Evolutionary conservation across 2,329 filamentous ascomycete genomes (phyloP).

Genomic region (Cladophialophora psammophila): DNA sequence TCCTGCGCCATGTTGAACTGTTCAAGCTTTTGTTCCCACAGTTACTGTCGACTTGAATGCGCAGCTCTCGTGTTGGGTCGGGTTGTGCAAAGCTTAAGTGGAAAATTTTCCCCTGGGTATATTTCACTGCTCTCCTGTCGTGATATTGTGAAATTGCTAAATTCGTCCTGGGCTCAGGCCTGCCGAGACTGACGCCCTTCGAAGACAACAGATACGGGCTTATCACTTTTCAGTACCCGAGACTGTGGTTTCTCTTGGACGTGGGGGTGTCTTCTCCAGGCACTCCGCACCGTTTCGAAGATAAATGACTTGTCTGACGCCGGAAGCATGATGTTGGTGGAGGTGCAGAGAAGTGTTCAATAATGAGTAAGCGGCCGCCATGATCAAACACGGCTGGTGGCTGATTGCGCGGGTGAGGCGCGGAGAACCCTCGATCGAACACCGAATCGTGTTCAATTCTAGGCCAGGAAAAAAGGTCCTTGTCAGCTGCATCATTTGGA

Average conservation of each 20-base stretch:
- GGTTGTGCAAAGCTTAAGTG: not conserved
- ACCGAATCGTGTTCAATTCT: too few species aligned
- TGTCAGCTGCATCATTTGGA: too few species aligned
- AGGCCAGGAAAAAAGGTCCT: too few species aligned
- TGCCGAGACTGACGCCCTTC: constrained; percentile 29
- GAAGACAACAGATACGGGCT: constrained; percentile 12
- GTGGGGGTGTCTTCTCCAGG: constrained; percentile 1
- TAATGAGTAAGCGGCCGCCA: too few species aligned
- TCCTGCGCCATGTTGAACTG: constrained; percentile 41
- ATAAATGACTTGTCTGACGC: not conserved
- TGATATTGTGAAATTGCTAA: not conserved
- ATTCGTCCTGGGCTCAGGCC: not conserved
- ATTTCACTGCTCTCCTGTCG: not conserved
- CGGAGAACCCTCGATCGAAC: too few species aligned
- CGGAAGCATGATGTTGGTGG: not conserved
- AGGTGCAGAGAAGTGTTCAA: too few species aligned
- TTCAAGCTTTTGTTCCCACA: not conserved
- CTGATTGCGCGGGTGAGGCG: too few species aligned
- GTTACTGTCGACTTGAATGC: not conserved
- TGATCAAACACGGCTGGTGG: too few species aligned
- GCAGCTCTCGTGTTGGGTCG: not conserved
- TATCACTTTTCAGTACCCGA: not conserved
- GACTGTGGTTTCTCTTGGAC: not conserved
- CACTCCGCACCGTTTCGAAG: not conserved
- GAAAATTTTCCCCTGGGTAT: not conserved